Conservation (phyloP, 129 eudicot species). For the Chrysanthemum makinoi region DNA sequence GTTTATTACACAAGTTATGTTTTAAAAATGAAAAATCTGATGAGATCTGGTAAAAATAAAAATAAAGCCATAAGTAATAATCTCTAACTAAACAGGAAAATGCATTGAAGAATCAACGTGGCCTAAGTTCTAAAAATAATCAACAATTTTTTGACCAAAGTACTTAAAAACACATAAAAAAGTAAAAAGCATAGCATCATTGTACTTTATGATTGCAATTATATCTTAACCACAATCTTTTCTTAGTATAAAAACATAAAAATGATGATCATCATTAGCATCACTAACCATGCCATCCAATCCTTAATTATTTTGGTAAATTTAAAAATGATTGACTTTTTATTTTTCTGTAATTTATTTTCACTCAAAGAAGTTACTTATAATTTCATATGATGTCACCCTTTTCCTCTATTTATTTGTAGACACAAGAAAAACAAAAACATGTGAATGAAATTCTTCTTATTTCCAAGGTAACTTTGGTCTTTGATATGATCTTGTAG, state of each 20-base stretch:
- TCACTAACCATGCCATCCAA: constrained; percentile 40
- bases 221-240: constrained; percentile 29
- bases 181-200: constrained; percentile 26
- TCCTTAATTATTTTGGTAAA: constrained; percentile 15
- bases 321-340: constrained; percentile 19
- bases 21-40: not conserved
- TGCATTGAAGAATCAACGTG: constrained; percentile 3
- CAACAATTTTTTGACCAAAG: constrained; percentile 23
- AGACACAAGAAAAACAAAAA: not conserved
- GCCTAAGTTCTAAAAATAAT: constrained; percentile 3
- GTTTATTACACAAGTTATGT: not conserved
- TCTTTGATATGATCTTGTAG: not conserved
- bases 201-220: constrained; percentile 39
- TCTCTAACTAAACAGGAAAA: not conserved
- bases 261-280: constrained; percentile 39
- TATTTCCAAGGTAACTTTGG: too few species aligned
- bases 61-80: not conserved
- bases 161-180: not conserved
- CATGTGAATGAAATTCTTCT: too few species aligned
- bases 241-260: constrained; percentile 19
- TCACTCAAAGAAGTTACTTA: constrained; percentile 7
- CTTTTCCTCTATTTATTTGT: not conserved
- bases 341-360: constrained; percentile 25
- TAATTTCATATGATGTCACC: constrained; percentile 18
- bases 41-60: not conserved